These are phyloP conservation scores for Xylaria multiplex DNA, from an alignment of 2,329 filamentous ascomycete species.

Conservation along the genomic window DNA sequence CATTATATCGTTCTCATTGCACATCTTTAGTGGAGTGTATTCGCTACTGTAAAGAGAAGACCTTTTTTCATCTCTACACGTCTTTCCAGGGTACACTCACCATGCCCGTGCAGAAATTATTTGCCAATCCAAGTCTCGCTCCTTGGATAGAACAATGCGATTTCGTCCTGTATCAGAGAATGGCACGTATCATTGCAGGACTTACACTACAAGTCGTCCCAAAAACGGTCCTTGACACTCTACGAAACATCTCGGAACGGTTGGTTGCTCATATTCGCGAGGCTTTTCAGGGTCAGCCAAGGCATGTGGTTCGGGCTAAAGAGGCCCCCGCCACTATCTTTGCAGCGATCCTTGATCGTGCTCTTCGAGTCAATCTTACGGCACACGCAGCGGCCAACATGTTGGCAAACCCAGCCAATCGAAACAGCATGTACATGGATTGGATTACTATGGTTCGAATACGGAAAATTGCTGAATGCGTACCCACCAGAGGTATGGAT, in stretches of 20 bases:
- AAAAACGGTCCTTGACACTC: constrained; percentile 83
- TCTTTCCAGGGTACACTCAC: constrained; percentile 97
- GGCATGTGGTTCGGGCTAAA: constrained; percentile 87
- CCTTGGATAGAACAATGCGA: constrained; percentile 97
- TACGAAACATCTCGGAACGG: constrained; percentile 85
- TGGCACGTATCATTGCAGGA: constrained; percentile 91
- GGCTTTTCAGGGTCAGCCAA: constrained; percentile 85
- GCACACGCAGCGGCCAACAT: constrained; percentile 95
- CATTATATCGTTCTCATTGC: constrained; percentile 92
- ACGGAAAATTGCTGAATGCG: constrained; percentile 70
- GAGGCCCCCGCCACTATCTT: constrained; percentile 90
- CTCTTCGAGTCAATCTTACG: constrained; percentile 89
- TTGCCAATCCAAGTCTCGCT: constrained; percentile 81
- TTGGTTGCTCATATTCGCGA: constrained; percentile 84
- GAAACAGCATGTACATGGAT: constrained; percentile 95
- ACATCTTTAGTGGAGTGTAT: constrained; percentile 96
- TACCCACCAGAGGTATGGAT: constrained; percentile 72
- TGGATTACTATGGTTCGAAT: constrained; percentile 77
- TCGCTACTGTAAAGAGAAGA: constrained; percentile 95
- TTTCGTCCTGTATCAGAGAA: constrained; percentile 94
- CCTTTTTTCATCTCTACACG: constrained; percentile 92
- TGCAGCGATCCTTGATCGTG: constrained; percentile 83
- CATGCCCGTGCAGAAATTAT: constrained; percentile 93
- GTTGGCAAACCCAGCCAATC: constrained; percentile 86
- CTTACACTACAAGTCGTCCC: constrained; percentile 92